Conservation (phyloP, 2,329 filamentous ascomycete genomes). For the Pseudohalonectria lignicola region DNA sequence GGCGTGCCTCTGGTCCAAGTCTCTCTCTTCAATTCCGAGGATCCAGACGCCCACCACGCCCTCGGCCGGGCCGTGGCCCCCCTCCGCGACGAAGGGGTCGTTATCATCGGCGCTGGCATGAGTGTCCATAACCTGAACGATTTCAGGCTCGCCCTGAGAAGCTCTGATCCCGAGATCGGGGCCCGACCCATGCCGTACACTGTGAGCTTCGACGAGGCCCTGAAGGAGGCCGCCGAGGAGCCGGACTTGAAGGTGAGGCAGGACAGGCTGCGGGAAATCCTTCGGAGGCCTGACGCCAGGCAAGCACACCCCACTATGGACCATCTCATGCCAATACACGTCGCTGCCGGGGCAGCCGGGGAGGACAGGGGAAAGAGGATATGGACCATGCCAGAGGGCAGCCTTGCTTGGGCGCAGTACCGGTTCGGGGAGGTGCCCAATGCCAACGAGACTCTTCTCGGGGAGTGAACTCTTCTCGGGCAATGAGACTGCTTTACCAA, state of each 20-base stretch:
- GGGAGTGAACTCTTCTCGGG: no score
- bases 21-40: conserved; percentile 54
- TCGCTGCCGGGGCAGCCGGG: conserved; percentile 33
- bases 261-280: conserved; percentile 25
- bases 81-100: conserved; percentile 56
- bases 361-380: conserved; percentile 28
- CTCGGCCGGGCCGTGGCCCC: conserved; percentile 54
- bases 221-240: conserved; percentile 51
- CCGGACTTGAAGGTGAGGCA: conserved; percentile 22
- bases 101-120: conserved; percentile 65
- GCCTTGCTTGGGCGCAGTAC: conserved; percentile 35
- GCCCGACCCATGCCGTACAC: conserved; percentile 40
- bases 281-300: conserved; percentile 29
- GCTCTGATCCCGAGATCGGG: conserved; percentile 13
- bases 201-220: conserved; percentile 53
- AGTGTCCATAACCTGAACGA: conserved; percentile 61
- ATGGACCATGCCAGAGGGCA: conserved; percentile 33
- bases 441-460: no score
- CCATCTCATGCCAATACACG: conserved; percentile 36
- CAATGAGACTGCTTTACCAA: no score
- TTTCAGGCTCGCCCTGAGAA: conserved; percentile 29
- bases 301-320: conserved; percentile 38
- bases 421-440: conserved; percentile 27
- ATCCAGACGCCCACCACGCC: conserved; percentile 53
- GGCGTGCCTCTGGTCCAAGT: conserved; percentile 62